Evolutionary conservation across 2,329 filamentous ascomycete species (phyloP).

Genomic region (Davidsoniella australis): DNA sequence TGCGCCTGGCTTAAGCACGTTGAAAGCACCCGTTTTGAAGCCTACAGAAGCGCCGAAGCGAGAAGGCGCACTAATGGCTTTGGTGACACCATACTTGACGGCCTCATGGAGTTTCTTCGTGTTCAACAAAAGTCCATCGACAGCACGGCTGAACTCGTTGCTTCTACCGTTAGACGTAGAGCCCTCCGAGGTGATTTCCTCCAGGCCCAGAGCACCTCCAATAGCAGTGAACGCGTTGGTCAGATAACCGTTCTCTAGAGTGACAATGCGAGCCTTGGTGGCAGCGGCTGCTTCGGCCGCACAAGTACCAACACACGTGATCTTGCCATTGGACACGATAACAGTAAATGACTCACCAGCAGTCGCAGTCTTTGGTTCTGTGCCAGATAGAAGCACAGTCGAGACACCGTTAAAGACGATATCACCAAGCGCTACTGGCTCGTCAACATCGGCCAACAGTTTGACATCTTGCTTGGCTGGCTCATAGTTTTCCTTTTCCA

Average conservation of each 20-base stretch:
- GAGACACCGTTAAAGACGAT: conserved; percentile 40
- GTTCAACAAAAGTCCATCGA: conserved; percentile 38
- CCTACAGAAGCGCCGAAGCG: conserved; percentile 39
- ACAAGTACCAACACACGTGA: conserved; percentile 41
- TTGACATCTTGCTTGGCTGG: conserved; percentile 25
- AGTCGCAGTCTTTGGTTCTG: conserved; percentile 11
- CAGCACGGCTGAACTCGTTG: conserved; percentile 36
- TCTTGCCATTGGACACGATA: conserved; percentile 33
- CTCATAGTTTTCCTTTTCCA: conserved; percentile 29
- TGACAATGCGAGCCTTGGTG: neutral
- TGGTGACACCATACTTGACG: conserved; percentile 38
- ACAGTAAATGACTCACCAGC: conserved; percentile 25
- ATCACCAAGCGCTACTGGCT: conserved; percentile 22
- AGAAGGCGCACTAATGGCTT: conserved; percentile 38
- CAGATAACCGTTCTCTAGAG: conserved; percentile 42
- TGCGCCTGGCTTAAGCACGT: conserved; percentile 29
- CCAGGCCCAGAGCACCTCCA: conserved; percentile 42
- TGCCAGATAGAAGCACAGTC: conserved; percentile 13
- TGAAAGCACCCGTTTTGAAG: conserved; percentile 34
- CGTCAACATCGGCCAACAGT: conserved; percentile 26
- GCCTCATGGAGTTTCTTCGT: conserved; percentile 38
- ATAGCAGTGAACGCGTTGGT: conserved; percentile 43
- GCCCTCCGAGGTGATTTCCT: conserved; percentile 42
- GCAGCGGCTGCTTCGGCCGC: conserved; percentile 22
- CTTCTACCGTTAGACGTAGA: conserved; percentile 34